Conservation (phyloP, 176 grass and related monocot species). For the Zea mays region DNA sequence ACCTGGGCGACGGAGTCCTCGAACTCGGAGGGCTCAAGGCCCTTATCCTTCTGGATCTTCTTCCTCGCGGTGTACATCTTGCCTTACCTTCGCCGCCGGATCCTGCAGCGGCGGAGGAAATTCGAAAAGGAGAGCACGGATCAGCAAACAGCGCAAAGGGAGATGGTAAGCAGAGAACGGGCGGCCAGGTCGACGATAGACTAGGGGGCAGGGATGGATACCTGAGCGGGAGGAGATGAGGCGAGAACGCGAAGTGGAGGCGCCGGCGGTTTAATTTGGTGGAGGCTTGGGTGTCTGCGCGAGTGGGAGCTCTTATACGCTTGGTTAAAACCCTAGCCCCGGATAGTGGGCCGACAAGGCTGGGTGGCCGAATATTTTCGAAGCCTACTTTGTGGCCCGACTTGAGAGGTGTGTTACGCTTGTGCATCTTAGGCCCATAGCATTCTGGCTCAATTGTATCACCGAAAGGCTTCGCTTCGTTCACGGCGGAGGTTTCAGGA, state of each 20-base stretch:
- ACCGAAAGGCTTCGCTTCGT: not conserved
- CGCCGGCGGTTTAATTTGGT: slow-evolving; percentile 48
- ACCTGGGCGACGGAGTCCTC: slow-evolving; percentile 97
- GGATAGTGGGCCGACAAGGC: not conserved
- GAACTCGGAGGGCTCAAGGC: slow-evolving; percentile 79
- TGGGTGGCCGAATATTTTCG: no score
- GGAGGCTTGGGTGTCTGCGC: not conserved
- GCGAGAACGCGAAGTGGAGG: slow-evolving; percentile 38
- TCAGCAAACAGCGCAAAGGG: not conserved
- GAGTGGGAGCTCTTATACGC: slow-evolving; percentile 30
- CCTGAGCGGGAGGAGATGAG: slow-evolving; percentile 36
- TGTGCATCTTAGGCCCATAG: not conserved
- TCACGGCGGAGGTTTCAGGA: slow-evolving; percentile 8
- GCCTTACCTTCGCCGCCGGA: slow-evolving; percentile 38
- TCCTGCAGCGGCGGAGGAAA: slow-evolving; percentile 13
- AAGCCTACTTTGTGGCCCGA: not conserved
- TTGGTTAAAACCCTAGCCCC: slow-evolving; percentile 28
- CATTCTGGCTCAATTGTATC: no score
- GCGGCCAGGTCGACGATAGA: not conserved
- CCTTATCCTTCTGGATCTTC: slow-evolving; percentile 99
- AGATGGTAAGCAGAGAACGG: not conserved
- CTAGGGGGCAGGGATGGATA: not conserved
- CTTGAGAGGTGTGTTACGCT: not conserved
- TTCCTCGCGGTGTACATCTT: slow-evolving; percentile 93
- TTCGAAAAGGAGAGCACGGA: not conserved